These are phyloP conservation scores for Acacia crassicarpa DNA, from an alignment of 306 rosid genomes.

Conservation along the genomic window DNA sequence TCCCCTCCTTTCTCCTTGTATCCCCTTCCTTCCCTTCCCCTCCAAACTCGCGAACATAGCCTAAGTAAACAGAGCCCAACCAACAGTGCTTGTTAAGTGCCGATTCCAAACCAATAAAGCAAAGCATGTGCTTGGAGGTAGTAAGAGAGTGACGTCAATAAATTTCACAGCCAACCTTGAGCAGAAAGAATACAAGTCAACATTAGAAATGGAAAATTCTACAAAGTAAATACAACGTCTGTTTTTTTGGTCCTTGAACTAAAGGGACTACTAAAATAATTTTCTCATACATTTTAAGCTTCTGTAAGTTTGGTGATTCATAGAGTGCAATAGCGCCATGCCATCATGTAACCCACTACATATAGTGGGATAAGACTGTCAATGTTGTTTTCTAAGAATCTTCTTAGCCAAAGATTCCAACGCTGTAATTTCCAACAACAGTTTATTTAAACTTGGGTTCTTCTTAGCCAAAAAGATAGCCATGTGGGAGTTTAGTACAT, in stretches of 20 bases:
- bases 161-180: not conserved
- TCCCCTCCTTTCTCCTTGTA: no score
- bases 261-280: not conserved
- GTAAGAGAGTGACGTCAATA: not conserved
- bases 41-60: no score
- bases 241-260: not conserved
- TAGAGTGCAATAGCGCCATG: no score
- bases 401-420: not conserved
- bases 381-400: not conserved
- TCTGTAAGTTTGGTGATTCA: no score
- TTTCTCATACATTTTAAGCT: no score
- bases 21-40: no score
- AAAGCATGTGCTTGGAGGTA: not conserved
- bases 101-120: not conserved
- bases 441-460: not conserved
- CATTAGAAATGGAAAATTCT: not conserved
- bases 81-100: not conserved
- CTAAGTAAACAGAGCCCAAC: no score
- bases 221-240: not conserved
- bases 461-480: not conserved
- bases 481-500: no score
- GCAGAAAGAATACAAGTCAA: not conserved
- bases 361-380: no score
- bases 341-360: no score
- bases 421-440: not conserved